Percentiles rank a stretch among this genome's conserved stretches.
Evolutionary conservation across 345 rosid genomes (phyloP).

Genomic region (Moricandia arvensis): DNA sequence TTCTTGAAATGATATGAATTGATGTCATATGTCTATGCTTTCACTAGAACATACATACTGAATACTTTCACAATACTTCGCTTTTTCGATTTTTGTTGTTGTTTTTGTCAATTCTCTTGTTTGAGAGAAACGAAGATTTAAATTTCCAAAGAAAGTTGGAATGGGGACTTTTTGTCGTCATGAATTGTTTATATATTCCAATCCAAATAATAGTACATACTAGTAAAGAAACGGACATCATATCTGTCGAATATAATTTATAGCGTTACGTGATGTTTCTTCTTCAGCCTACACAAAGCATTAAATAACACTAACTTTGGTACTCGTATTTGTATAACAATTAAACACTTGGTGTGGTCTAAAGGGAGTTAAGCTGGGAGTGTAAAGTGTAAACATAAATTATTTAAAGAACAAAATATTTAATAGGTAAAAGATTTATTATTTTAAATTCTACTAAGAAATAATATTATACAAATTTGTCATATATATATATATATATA

Average conservation of each 20-base stretch:
- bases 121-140: background rate
- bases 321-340: background rate
- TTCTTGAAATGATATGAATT: background rate
- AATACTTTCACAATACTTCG: background rate
- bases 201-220: background rate
- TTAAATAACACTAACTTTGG: conserved; percentile 24
- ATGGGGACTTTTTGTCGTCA: background rate
- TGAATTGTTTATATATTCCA: conserved; percentile 11
- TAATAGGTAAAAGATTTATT: background rate
- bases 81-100: background rate
- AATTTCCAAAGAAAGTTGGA: background rate
- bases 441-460: background rate
- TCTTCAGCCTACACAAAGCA: conserved; percentile 29
- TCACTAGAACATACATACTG: background rate
- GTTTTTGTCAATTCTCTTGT: background rate
- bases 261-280: conserved; percentile 31
- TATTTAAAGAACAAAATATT: background rate
- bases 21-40: conserved; percentile 8
- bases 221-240: background rate
- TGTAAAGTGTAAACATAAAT: background rate
- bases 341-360: background rate
- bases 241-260: conserved; percentile 10
- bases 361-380: background rate
- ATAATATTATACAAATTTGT: background rate
- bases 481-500: background rate